Evolutionary conservation across 495 filamentous ascomycete species (phyloP).

Genomic region (Aspergillus carlsbadensis): DNA sequence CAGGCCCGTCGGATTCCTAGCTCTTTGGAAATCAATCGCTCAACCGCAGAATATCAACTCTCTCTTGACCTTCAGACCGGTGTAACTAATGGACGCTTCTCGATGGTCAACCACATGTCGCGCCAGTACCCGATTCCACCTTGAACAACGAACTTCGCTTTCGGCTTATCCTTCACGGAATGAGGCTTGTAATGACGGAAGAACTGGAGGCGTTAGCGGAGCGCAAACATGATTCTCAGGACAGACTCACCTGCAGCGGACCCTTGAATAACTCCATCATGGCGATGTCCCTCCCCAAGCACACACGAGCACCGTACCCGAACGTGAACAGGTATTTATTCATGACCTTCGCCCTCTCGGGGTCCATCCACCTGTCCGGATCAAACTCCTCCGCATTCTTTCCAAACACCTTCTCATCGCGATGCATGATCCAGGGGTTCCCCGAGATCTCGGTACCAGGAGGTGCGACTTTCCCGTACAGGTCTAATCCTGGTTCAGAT

Average conservation of each 20-base stretch:
- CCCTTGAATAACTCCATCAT: slow-evolving; percentile 58
- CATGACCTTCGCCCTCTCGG: slow-evolving; percentile 41
- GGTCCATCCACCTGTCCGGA: slow-evolving; percentile 45
- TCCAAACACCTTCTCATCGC: slow-evolving; percentile 51
- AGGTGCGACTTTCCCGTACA: slow-evolving; percentile 54
- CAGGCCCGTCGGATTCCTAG: too few relatives aligned
- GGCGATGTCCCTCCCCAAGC: slow-evolving; percentile 55
- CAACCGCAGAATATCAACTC: too few relatives aligned
- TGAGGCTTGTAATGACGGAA: slow-evolving; percentile 37
- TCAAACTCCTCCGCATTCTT: slow-evolving; percentile 40
- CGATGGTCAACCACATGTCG: slow-evolving; percentile 47
- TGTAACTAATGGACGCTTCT: slow-evolving; percentile 24
- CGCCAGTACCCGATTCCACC: slow-evolving; percentile 50
- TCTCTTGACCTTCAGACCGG: too few relatives aligned
- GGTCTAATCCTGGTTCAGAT: slow-evolving; percentile 49
- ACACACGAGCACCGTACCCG: slow-evolving; percentile 53
- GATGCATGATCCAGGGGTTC: slow-evolving; percentile 54
- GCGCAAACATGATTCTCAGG: not conserved
- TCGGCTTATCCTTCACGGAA: slow-evolving; percentile 31
- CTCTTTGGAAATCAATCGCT: too few relatives aligned
- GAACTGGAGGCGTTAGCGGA: slow-evolving; percentile 26
- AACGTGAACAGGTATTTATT: slow-evolving; percentile 55
- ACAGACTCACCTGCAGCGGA: slow-evolving; percentile 42
- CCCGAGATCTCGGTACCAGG: slow-evolving; percentile 57
- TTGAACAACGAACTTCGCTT: slow-evolving; percentile 41